phyloP scores from a whole-genome alignment of 2,329 filamentous ascomycete genomes.

The Bimuria novae-zelandiae region DNA sequence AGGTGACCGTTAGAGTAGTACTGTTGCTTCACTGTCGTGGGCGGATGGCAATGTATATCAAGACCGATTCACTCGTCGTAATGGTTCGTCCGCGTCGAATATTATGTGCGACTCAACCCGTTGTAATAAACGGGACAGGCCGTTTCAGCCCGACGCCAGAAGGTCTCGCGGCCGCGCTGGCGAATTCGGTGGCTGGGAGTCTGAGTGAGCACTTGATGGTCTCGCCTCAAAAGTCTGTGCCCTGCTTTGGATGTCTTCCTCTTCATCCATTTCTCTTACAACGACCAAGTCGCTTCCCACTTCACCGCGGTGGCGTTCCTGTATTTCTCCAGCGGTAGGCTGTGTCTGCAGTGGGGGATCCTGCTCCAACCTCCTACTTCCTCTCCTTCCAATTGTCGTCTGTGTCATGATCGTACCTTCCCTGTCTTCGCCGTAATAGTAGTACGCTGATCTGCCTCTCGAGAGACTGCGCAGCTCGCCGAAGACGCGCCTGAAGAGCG shows the following conservation, averaged over 20 bases:
- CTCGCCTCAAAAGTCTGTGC: slow-evolving; percentile 9
- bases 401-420: slow-evolving; percentile 7
- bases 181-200: slow-evolving; percentile 17
- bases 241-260: slow-evolving; percentile 13
- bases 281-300: slow-evolving; percentile 9
- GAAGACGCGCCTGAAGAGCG: slow-evolving; percentile 23
- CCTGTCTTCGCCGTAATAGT: slow-evolving; percentile 21
- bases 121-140: too few relatives aligned
- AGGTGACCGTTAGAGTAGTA: too few relatives aligned
- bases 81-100: not conserved
- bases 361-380: not conserved
- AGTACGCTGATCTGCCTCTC: slow-evolving; percentile 16
- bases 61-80: too few relatives aligned
- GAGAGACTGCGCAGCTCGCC: slow-evolving; percentile 14
- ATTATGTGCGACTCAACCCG: not conserved
- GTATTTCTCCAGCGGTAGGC: slow-evolving; percentile 8
- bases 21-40: not conserved
- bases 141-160: slow-evolving; percentile 15
- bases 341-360: slow-evolving; percentile 5
- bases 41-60: too few relatives aligned
- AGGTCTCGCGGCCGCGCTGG: slow-evolving; percentile 15
- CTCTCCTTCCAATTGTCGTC: slow-evolving; percentile 7
- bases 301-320: not conserved
- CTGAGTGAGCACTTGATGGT: slow-evolving; percentile 1
- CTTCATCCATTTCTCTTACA: slow-evolving; percentile 9